phyloP scores from a whole-genome alignment of 768 basidiomycete species.

The Tricholomella constricta region DNA sequence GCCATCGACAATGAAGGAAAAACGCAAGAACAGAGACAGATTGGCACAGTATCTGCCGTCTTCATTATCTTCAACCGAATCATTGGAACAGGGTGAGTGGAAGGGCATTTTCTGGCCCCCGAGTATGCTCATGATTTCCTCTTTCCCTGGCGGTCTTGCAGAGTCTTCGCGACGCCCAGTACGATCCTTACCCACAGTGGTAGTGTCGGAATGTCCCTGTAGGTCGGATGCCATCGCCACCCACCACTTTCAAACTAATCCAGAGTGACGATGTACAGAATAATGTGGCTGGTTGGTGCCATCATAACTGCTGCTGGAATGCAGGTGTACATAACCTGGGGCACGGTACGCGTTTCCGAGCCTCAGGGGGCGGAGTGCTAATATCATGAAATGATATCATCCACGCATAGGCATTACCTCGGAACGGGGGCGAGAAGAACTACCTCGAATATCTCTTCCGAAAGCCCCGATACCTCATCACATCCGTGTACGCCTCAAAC shows the following conservation, averaged over 20 bases:
- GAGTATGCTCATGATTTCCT: background rate
- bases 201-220: conserved; percentile 43
- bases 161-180: conserved; percentile 44
- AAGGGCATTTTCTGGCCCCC: background rate
- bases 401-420: conserved; percentile 48
- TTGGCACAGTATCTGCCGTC: conserved; percentile 35
- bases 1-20: conserved; percentile 3
- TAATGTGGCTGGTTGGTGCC: conserved; percentile 47
- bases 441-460: conserved; percentile 66
- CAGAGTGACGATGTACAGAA: conserved; percentile 15
- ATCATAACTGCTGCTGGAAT: conserved; percentile 41
- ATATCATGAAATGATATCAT: background rate
- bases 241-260: too few species aligned
- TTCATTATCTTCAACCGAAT: conserved; percentile 47
- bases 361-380: background rate
- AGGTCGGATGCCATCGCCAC: conserved; percentile 4
- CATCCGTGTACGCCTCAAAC: conserved; percentile 57
- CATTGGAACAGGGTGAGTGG: conserved; percentile 42
- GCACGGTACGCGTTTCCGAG: conserved; percentile 29
- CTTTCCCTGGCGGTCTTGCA: conserved; percentile 10
- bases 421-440: conserved; percentile 71
- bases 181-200: conserved; percentile 39
- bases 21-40: conserved; percentile 11
- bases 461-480: conserved; percentile 55
- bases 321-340: conserved; percentile 44